phyloP scores from a whole-genome alignment of 768 basidiomycete genomes.

The Russula ochroleuca region DNA sequence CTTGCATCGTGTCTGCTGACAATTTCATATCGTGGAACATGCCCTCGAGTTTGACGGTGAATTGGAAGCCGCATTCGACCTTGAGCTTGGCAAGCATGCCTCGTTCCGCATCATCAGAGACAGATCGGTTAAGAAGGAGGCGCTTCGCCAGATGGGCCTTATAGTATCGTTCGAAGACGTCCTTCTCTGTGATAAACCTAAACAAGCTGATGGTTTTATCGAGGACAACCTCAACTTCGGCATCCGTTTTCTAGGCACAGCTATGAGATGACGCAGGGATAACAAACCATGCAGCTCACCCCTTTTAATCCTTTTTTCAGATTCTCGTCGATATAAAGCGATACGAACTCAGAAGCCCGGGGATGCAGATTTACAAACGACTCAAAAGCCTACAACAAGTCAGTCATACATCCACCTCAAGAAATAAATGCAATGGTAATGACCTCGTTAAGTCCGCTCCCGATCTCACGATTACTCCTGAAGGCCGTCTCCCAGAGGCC shows the following conservation, averaged over 20 bases:
- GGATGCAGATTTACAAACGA: constrained; percentile 85
- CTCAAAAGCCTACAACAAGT: constrained; percentile 70
- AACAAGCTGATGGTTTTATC: constrained; percentile 97
- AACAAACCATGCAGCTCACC: constrained; percentile 44
- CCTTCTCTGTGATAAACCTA: constrained; percentile 91
- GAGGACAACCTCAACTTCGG: constrained; percentile 81
- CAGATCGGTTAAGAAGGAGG: constrained; percentile 76
- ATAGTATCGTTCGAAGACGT: constrained; percentile 97
- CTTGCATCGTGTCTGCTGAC: constrained; percentile 74
- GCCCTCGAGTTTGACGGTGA: constrained; percentile 95
- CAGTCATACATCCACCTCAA: background rate
- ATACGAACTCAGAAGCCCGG: constrained; percentile 90
- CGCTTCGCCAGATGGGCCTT: constrained; percentile 94
- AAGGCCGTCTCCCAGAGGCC: constrained; percentile 67
- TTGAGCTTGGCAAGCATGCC: constrained; percentile 97
- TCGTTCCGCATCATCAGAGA: constrained; percentile 96
- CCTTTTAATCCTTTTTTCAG: constrained; percentile 92
- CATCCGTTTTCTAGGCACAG: constrained; percentile 80
- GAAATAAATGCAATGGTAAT: background rate
- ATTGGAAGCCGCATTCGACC: constrained; percentile 92
- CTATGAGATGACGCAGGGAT: constrained; percentile 11
- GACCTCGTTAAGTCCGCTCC: constrained; percentile 82
- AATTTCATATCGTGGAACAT: constrained; percentile 98
- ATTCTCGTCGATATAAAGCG: constrained; percentile 95
- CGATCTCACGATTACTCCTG: constrained; percentile 65